These are phyloP conservation scores for Cryptosporidium viatorum DNA, from an alignment of 169 alveolate species.

Conservation along the genomic window DNA sequence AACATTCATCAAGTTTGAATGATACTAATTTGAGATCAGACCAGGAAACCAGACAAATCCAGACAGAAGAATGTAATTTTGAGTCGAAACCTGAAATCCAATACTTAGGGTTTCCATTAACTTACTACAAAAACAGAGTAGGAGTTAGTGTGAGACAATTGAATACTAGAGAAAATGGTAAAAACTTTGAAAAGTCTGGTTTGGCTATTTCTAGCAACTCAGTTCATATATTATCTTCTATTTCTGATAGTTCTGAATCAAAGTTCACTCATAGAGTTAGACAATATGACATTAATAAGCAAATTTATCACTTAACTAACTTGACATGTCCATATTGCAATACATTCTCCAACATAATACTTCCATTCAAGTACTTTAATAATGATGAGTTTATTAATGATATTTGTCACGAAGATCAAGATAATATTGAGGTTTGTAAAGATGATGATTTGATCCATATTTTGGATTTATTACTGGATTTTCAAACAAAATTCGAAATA, in stretches of 20 bases:
- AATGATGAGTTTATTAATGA: background rate
- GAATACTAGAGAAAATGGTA: background rate
- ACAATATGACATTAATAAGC: background rate
- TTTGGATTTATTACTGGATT: background rate
- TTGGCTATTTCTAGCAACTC: background rate
- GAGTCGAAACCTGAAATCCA: background rate
- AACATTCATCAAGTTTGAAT: background rate
- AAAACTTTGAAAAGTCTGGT: too few relatives aligned
- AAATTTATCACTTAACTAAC: slow-evolving; percentile 29
- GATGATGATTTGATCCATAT: background rate
- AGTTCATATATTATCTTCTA: background rate
- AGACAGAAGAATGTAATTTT: background rate
- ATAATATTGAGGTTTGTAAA: background rate
- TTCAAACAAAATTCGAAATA: background rate
- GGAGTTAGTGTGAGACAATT: background rate
- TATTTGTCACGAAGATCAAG: background rate
- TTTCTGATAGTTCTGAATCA: background rate
- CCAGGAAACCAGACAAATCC: background rate
- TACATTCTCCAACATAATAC: slow-evolving; percentile 15
- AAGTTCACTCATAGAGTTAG: too few relatives aligned
- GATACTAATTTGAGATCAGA: background rate
- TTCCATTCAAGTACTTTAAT: slow-evolving; percentile 14
- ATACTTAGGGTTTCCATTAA: background rate
- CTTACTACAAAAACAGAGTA: background rate
- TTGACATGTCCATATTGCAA: slow-evolving; percentile 63